Evolutionary conservation across 768 basidiomycete genomes (phyloP).

Genomic region (Termitomyces sp.): DNA sequence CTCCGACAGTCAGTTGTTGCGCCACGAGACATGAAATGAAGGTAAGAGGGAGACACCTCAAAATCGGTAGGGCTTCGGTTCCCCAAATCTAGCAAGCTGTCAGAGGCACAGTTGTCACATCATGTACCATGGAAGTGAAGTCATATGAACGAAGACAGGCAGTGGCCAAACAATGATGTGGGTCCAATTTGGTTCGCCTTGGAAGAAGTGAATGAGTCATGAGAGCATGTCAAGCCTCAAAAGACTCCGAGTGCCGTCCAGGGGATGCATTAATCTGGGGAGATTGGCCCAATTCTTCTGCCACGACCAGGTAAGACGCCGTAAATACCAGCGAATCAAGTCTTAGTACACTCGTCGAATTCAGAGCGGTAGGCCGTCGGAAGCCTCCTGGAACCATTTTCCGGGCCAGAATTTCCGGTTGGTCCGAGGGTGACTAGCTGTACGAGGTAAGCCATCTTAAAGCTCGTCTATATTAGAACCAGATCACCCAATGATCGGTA

Average conservation of each 20-base stretch:
- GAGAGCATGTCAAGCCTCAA: neutral
- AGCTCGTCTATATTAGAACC: too few relatives aligned
- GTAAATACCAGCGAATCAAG: constrained; percentile 8
- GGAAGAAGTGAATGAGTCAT: neutral
- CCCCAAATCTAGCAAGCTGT: neutral
- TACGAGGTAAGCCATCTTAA: neutral
- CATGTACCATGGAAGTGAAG: neutral
- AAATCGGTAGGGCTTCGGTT: neutral
- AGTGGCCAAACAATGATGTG: neutral
- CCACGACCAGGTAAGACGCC: neutral
- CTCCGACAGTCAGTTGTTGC: neutral
- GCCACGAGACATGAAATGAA: neutral
- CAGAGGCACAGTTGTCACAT: neutral
- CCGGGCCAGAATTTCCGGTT: neutral
- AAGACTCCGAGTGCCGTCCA: neutral
- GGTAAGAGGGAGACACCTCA: too few relatives aligned
- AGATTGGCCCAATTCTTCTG: neutral
- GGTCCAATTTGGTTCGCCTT: neutral
- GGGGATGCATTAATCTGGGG: neutral
- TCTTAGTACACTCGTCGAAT: neutral
- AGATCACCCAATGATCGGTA: too few relatives aligned
- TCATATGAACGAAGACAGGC: neutral
- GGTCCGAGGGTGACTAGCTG: neutral
- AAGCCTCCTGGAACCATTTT: neutral
- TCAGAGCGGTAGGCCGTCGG: neutral